Evolutionary conservation across 805 yeast species (phyloP).

Genomic region (Yamadazyma kitorensis): DNA sequence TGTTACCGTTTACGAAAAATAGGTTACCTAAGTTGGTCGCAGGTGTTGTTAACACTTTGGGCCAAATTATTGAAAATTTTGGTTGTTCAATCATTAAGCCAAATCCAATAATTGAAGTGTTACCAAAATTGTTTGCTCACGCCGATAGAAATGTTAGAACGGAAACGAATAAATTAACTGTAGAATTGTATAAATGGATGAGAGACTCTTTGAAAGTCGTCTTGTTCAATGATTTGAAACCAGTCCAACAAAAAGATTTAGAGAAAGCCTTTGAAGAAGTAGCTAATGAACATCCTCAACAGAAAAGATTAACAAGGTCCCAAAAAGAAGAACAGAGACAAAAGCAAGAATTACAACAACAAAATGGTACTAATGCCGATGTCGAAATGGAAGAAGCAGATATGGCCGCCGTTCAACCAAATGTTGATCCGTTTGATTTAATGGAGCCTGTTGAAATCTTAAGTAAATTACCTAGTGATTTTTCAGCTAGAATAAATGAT

Average conservation of each 20-base stretch:
- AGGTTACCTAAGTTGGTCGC: slow-evolving; percentile 77
- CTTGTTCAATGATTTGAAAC: slow-evolving; percentile 72
- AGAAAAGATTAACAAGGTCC: slow-evolving; percentile 50
- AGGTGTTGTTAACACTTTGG: slow-evolving; percentile 57
- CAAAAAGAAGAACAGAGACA: slow-evolving; percentile 29
- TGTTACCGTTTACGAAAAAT: slow-evolving; percentile 60
- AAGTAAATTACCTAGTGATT: slow-evolving; percentile 61
- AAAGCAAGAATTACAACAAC: slow-evolving; percentile 7
- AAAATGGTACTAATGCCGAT: slow-evolving; percentile 17
- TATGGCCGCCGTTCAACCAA: slow-evolving; percentile 7
- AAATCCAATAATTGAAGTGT: slow-evolving; percentile 48
- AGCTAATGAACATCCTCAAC: slow-evolving; percentile 40
- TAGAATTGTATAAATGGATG: slow-evolving; percentile 71
- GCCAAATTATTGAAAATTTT: slow-evolving; percentile 53
- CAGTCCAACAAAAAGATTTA: slow-evolving; percentile 87
- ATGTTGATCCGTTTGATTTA: slow-evolving; percentile 66
- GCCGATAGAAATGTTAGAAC: slow-evolving; percentile 84
- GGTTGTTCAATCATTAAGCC: slow-evolving; percentile 66
- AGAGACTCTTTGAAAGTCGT: slow-evolving; percentile 59
- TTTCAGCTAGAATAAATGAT: slow-evolving; percentile 53
- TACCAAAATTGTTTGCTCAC: slow-evolving; percentile 75
- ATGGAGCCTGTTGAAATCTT: slow-evolving; percentile 69
- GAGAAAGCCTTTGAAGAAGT: slow-evolving; percentile 61
- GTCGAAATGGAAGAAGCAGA: slow-evolving; percentile 31
- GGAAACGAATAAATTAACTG: slow-evolving; percentile 67